Evolutionary conservation across 352 stramenopile genomes (phyloP).

Genomic region (Phytophthora citricola): DNA sequence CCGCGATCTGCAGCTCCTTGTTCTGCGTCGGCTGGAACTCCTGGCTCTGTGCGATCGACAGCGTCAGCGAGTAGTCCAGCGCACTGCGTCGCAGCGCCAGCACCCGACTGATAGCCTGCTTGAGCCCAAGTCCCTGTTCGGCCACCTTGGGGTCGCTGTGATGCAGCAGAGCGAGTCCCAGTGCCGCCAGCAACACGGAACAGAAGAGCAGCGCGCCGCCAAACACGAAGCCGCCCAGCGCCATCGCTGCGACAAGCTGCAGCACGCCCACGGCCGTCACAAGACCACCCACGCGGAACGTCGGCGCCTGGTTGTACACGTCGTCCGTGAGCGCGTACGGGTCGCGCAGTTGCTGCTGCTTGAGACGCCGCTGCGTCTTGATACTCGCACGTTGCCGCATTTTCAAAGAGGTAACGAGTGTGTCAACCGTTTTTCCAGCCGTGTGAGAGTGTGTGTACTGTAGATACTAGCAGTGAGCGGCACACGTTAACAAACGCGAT

Average conservation of each 20-base stretch:
- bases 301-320: slow-evolving; percentile 31
- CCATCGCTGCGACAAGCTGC: slow-evolving; percentile 35
- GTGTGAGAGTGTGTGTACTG: not conserved
- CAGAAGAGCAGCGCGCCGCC: slow-evolving; percentile 51
- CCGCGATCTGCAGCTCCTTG: slow-evolving; percentile 35
- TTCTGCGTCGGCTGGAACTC: slow-evolving; percentile 9
- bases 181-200: slow-evolving; percentile 24
- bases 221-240: slow-evolving; percentile 46
- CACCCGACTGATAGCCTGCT: slow-evolving; percentile 27
- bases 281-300: slow-evolving; percentile 46
- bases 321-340: slow-evolving; percentile 39
- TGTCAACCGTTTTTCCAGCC: not conserved
- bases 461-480: slow-evolving; percentile 33
- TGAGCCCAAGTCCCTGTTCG: slow-evolving; percentile 24
- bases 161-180: slow-evolving; percentile 31
- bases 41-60: slow-evolving; percentile 60
- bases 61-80: slow-evolving; percentile 63
- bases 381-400: slow-evolving; percentile 43
- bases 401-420: not conserved
- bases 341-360: slow-evolving; percentile 38
- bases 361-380: slow-evolving; percentile 41
- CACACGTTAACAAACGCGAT: slow-evolving; percentile 7
- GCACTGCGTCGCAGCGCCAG: slow-evolving; percentile 49
- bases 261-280: slow-evolving; percentile 43
- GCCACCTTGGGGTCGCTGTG: slow-evolving; percentile 14